Base-by-base conservation (phyloP, 176 grass and related monocot species). In the Lolium rigidum region DNA sequence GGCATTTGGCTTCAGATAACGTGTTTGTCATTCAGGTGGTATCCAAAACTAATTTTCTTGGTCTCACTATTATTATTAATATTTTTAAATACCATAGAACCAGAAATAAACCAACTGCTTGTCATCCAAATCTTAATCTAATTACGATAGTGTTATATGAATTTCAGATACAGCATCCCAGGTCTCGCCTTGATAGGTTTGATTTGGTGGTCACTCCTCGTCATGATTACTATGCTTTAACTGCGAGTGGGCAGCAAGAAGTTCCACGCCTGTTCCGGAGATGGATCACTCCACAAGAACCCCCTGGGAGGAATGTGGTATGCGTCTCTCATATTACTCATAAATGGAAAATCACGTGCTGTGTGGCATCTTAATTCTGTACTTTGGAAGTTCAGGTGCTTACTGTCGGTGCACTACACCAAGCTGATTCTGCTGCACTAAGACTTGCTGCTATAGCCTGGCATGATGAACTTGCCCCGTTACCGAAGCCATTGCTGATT, bases 191-290 rank as follows among this genome's bases (percentile, higher is more conserved):
- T 59, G 82, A 95, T 75, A 94, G 96, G 70, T 98, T 98, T 79
- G 93, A 98, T 84, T 86, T 95, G 79, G 96, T 95, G 18, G 91
- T 98, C 22, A 94, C 93, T 76, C 96, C 93, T 87, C 86, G 88
- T 49, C 96, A 98, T 89, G 93, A 95, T 87, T 98, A 92, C 90
- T 94, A 95, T 90, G 84, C 93, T 84, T 85, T 98, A 70, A 98
- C 93, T 20, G 88, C 82, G 0, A 90, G 84, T 82, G 96, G 91
- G 83, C 91, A 98, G 38, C 65, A 95, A 75, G 93, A 98, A 81
- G 61, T 94, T 49, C 91, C 96, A 72, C 67, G 84, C 4, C 69
- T 94, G 66, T 80, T 98, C 72, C 83, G 79, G 66, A 88, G 96
- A 86, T 98, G 91, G 90, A 89, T 98, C 67, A 95, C 91, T 62